These are phyloP conservation scores for Lagenaria siceraria DNA, from an alignment of 306 rosid genomes.

Conservation along the genomic window DNA sequence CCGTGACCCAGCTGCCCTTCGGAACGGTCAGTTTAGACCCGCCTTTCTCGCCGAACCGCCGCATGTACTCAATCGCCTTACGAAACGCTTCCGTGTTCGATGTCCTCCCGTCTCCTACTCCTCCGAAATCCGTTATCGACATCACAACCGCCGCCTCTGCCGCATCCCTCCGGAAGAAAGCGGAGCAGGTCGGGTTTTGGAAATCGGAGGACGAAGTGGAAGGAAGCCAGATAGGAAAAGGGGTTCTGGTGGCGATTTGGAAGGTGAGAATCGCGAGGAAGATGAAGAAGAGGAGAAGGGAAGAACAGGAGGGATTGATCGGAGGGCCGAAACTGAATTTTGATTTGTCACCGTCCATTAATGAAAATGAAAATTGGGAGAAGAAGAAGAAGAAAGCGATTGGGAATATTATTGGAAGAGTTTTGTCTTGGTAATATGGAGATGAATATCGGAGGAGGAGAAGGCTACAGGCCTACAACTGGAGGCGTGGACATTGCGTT, in stretches of 20 bases:
- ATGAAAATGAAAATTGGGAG: background rate
- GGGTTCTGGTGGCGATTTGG: slow-evolving; percentile 30
- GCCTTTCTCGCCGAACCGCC: slow-evolving; percentile 33
- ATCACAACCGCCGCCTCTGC: slow-evolving; percentile 5
- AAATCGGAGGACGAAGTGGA: background rate
- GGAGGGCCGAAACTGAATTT: background rate
- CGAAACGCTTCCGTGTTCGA: slow-evolving; percentile 67
- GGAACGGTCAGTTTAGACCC: slow-evolving; percentile 81
- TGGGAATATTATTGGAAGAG: no score
- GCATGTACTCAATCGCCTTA: slow-evolving; percentile 49
- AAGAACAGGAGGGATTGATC: slow-evolving; percentile 29
- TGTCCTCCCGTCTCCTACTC: slow-evolving; percentile 65
- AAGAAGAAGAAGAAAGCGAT: no score
- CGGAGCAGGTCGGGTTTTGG: slow-evolving; percentile 21
- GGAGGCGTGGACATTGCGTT: background rate
- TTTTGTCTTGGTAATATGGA: no score
- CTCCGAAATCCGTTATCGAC: slow-evolving; percentile 74
- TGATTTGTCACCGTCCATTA: slow-evolving; percentile 45
- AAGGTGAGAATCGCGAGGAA: slow-evolving; percentile 31
- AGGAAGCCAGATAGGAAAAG: background rate
- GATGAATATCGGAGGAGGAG: background rate
- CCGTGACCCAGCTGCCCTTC: slow-evolving; percentile 62
- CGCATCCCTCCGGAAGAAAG: slow-evolving; percentile 18
- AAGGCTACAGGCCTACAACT: background rate
- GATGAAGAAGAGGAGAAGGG: slow-evolving; percentile 33